A percentile compares a stretch with the other conserved stretches of the same genome.
These are phyloP conservation scores for Ploettnerulaceae sp. DNA, from an alignment of 2,329 filamentous ascomycete genomes.

Conservation along the genomic window DNA sequence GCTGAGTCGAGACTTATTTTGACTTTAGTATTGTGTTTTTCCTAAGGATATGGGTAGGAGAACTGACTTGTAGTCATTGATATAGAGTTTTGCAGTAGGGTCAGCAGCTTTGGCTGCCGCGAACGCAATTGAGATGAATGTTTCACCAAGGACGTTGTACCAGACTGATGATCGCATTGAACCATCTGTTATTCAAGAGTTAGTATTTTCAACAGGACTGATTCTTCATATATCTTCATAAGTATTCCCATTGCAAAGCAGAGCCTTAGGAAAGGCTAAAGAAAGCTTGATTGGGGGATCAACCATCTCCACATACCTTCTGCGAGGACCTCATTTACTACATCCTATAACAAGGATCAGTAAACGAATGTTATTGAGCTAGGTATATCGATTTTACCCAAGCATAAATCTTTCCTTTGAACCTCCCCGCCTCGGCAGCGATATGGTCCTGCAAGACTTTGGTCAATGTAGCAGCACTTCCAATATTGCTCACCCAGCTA, in stretches of 20 bases:
- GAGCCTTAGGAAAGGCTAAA: too few species aligned
- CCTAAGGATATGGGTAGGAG: slow-evolving; percentile 23
- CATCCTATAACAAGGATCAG: slow-evolving; percentile 38
- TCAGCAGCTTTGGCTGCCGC: slow-evolving; percentile 62
- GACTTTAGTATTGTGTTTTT: not conserved
- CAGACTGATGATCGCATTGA: not conserved
- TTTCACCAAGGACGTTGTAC: slow-evolving; percentile 62
- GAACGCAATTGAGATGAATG: slow-evolving; percentile 67
- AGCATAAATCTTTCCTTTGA: slow-evolving; percentile 58
- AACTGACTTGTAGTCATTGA: slow-evolving; percentile 62
- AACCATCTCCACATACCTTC: slow-evolving; percentile 27
- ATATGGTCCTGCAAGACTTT: slow-evolving; percentile 56
- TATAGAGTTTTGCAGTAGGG: slow-evolving; percentile 64
- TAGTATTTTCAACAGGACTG: too few species aligned
- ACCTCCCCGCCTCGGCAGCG: slow-evolving; percentile 50
- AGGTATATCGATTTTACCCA: slow-evolving; percentile 37
- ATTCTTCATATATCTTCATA: too few species aligned
- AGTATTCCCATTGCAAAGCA: too few species aligned
- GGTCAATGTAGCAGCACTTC: slow-evolving; percentile 46
- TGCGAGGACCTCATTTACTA: slow-evolving; percentile 59
- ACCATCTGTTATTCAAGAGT: not conserved
- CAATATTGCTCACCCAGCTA: slow-evolving; percentile 53
- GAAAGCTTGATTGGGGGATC: too few species aligned
- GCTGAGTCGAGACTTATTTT: slow-evolving; percentile 32
- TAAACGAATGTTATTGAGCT: not conserved